A percentile compares a stretch with the other conserved stretches of the same genome.
Conservation (phyloP, 345 rosid genomes). For the Dipteronia dyeriana region DNA sequence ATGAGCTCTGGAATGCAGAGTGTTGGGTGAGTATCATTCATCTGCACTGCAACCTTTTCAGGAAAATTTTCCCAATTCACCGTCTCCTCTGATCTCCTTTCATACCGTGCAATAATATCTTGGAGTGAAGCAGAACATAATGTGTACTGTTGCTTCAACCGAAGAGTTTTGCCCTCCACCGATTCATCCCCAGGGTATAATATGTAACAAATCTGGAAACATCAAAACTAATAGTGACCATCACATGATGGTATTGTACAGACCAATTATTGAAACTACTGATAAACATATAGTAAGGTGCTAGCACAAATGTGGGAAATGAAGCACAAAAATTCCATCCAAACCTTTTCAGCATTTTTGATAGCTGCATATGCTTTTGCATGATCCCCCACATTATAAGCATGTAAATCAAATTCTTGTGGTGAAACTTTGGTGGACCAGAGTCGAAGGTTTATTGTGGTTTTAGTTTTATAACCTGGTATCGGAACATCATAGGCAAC, state of each 20-base stretch:
- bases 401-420: slow-evolving; percentile 38
- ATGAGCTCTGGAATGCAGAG: slow-evolving; percentile 54
- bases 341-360: slow-evolving; percentile 52
- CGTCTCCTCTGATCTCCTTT: slow-evolving; percentile 35
- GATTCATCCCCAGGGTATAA: slow-evolving; percentile 56
- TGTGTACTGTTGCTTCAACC: slow-evolving; percentile 57
- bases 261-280: background rate
- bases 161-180: slow-evolving; percentile 48
- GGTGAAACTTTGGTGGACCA: slow-evolving; percentile 57
- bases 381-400: slow-evolving; percentile 50
- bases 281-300: background rate
- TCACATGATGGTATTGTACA: background rate
- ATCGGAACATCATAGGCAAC: slow-evolving; percentile 52
- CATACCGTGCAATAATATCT: slow-evolving; percentile 50
- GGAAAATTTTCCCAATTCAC: slow-evolving; percentile 48
- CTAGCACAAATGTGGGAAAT: background rate
- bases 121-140: slow-evolving; percentile 56
- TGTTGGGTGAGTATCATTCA: slow-evolving; percentile 63
- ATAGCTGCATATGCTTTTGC: slow-evolving; percentile 48
- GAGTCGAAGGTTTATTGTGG: slow-evolving; percentile 47
- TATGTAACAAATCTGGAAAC: slow-evolving; percentile 48
- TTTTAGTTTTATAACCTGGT: slow-evolving; percentile 53
- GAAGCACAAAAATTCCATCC: background rate
- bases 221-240: slow-evolving; percentile 4
- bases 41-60: slow-evolving; percentile 51